Percentiles rank a stretch among this genome's conserved stretches.
Evolutionary conservation across 495 filamentous ascomycete species (phyloP).

Genomic region (Hypoxylon lienhwacheense): DNA sequence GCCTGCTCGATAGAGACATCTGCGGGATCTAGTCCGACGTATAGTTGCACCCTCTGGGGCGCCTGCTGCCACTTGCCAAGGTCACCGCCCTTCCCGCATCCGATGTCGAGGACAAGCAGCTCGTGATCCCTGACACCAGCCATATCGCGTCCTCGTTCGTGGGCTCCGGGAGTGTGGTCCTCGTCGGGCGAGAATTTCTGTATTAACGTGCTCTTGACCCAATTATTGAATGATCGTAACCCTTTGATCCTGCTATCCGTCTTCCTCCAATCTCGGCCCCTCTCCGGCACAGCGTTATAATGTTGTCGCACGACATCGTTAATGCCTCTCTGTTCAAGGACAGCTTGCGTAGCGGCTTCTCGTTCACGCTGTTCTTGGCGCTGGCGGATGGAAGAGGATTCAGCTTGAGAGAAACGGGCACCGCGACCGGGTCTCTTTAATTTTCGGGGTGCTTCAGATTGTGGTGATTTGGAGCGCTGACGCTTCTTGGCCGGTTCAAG

Average conservation of each 20-base stretch:
- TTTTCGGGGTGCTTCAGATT: constrained; percentile 60
- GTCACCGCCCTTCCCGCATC: constrained; percentile 96
- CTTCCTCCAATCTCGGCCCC: constrained; percentile 91
- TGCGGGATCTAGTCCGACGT: constrained; percentile 90
- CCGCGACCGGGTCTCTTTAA: constrained; percentile 86
- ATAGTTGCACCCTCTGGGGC: constrained; percentile 80
- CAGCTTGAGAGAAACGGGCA: constrained; percentile 70
- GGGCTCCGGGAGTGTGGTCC: constrained; percentile 56
- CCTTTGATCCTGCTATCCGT: constrained; percentile 94
- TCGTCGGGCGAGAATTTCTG: constrained; percentile 93
- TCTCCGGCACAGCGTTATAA: constrained; percentile 93
- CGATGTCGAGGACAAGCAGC: constrained; percentile 84
- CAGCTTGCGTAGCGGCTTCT: constrained; percentile 50
- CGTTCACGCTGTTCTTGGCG: constrained; percentile 67
- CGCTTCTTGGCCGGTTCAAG: constrained; percentile 57
- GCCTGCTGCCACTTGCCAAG: constrained; percentile 92
- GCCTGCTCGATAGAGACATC: constrained; percentile 91
- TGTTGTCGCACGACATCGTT: constrained; percentile 87
- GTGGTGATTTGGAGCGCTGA: constrained; percentile 46
- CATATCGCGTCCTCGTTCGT: constrained; percentile 55
- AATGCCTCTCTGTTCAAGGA: constrained; percentile 54
- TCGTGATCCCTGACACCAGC: constrained; percentile 51
- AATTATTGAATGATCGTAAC: constrained; percentile 93
- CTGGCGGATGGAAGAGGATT: constrained; percentile 68
- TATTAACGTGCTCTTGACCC: constrained; percentile 95